Conservation (phyloP, 192 early-diverging fungal species). For the Coemansia sp. region DNA sequence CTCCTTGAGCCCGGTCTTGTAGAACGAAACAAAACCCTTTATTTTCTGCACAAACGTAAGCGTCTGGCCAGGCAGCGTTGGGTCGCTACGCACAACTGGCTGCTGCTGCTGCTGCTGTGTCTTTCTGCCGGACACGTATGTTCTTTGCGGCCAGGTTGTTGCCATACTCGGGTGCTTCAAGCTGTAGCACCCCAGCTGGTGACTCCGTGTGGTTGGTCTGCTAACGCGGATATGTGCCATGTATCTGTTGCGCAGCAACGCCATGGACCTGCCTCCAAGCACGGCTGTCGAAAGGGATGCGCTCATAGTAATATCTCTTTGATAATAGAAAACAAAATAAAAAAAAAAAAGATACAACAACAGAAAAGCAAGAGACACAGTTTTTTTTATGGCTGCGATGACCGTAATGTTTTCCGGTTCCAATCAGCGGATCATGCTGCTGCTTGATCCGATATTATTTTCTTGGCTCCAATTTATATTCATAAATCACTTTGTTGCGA, state of each 20-base stretch:
- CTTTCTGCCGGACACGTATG: background rate
- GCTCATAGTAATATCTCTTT: background rate
- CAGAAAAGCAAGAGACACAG: background rate
- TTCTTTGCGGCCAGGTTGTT: background rate
- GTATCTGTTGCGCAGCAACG: background rate
- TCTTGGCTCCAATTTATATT: background rate
- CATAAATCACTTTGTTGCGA: slow-evolving; percentile 1
- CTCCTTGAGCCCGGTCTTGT: slow-evolving; percentile 41
- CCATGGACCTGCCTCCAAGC: background rate
- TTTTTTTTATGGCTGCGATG: no score
- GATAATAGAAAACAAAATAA: background rate
- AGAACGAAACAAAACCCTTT: slow-evolving; percentile 42
- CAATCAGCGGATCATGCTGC: background rate
- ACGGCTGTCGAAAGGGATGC: background rate
- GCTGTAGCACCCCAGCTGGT: background rate
- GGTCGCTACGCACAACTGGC: slow-evolving; percentile 20
- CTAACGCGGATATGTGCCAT: background rate
- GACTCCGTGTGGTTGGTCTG: background rate
- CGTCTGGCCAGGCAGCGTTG: slow-evolving; percentile 40
- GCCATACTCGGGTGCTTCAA: background rate
- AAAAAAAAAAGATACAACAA: background rate
- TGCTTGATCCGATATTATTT: background rate
- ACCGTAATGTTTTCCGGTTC: no score
- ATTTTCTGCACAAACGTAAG: slow-evolving; percentile 33
- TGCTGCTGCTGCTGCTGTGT: slow-evolving; percentile 6